A percentile compares a stretch with the other conserved stretches of the same genome.
Evolutionary conservation across 2,329 filamentous ascomycete genomes (phyloP).

Genomic region (Xylaria arbuscula): DNA sequence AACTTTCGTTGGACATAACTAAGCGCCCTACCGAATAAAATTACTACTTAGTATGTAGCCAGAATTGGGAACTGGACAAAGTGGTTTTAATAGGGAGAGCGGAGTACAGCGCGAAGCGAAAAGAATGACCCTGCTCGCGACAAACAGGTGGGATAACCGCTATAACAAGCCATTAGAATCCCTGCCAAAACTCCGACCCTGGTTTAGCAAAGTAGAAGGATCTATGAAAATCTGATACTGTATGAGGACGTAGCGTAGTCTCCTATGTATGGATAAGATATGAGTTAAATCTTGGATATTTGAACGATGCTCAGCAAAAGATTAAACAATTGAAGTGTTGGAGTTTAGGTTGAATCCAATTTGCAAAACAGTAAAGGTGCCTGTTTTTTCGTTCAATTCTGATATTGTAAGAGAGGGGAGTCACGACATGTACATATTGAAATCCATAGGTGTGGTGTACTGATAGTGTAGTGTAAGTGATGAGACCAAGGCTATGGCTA

Average conservation of each 20-base stretch:
- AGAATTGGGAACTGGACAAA: neutral
- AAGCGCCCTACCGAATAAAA: neutral
- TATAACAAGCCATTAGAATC: neutral
- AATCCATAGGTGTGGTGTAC: too few relatives aligned
- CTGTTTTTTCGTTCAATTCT: too few relatives aligned
- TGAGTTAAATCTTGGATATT: neutral
- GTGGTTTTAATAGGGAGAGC: neutral
- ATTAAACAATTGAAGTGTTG: too few relatives aligned
- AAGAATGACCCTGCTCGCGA: neutral
- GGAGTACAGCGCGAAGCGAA: neutral
- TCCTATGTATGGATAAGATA: neutral
- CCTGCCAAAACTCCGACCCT: neutral
- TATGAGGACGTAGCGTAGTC: neutral
- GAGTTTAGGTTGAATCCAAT: too few relatives aligned
- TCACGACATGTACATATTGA: too few relatives aligned
- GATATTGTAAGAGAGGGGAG: too few relatives aligned
- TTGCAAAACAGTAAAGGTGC: too few relatives aligned
- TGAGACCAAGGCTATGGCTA: too few relatives aligned
- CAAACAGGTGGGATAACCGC: neutral
- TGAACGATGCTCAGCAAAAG: too few relatives aligned
- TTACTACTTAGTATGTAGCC: neutral
- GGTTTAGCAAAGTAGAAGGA: neutral
- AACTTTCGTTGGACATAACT: neutral
- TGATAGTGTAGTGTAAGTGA: too few relatives aligned
- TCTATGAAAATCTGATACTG: neutral